Evolutionary conservation across 306 rosid genomes (phyloP).

Genomic region (Quercus aquifolioides): DNA sequence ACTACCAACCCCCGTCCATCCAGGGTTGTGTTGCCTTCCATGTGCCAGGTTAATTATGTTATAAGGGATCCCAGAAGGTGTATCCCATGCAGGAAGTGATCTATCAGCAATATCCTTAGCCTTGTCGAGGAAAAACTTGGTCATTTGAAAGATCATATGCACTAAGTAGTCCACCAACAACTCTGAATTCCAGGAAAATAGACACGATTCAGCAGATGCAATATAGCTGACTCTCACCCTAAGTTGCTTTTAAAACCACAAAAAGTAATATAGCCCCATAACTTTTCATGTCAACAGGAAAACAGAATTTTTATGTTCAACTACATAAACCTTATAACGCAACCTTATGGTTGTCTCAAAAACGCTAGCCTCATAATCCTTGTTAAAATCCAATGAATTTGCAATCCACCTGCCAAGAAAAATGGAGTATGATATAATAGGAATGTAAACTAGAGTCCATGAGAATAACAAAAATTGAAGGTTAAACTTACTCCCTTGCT

Average conservation of each 20-base stretch:
- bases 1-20: conserved; percentile 91
- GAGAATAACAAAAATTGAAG: conserved; percentile 10
- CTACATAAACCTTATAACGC: conserved; percentile 81
- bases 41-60: conserved; percentile 83
- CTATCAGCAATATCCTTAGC: conserved; percentile 96
- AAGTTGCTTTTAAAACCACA: conserved; percentile 18
- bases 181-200: conserved; percentile 59
- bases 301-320: conserved; percentile 36
- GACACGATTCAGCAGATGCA: conserved; percentile 16
- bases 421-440: conserved; percentile 8
- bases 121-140: conserved; percentile 79
- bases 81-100: conserved; percentile 94
- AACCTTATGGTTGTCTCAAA: conserved; percentile 99
- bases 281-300: conserved; percentile 11
- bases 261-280: conserved; percentile 13
- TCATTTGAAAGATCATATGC: conserved; percentile 93
- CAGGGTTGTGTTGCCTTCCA: conserved; percentile 77
- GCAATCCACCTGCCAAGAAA: conserved; percentile 82
- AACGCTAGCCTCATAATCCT: conserved; percentile 95
- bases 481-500: conserved; percentile 83
- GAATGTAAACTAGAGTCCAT: background rate
- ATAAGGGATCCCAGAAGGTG: conserved; percentile 90
- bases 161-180: conserved; percentile 99
- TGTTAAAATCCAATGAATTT: conserved; percentile 82
- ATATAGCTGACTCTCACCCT: background rate